These are phyloP conservation scores for Cystofilobasidium bisporidii DNA, from an alignment of 768 basidiomycete species.

Conservation along the genomic window DNA sequence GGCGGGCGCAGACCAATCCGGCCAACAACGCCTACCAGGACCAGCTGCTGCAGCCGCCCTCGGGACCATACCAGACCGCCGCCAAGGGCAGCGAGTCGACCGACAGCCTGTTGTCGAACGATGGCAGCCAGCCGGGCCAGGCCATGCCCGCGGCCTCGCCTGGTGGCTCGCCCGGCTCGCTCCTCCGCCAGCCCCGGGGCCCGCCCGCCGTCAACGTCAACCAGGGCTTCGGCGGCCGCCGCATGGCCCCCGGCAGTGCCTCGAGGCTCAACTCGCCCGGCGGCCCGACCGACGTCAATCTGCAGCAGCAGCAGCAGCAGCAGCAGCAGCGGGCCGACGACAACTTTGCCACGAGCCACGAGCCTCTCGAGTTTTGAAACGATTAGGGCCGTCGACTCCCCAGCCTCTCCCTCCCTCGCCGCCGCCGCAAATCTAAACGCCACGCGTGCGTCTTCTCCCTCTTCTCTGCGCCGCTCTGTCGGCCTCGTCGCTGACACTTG, in stretches of 20 bases:
- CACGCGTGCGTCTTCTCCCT: background rate
- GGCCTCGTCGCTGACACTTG: background rate
- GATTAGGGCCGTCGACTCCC: background rate
- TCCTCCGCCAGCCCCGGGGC: constrained; percentile 11
- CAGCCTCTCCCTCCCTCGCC: background rate
- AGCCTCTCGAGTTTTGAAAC: constrained; percentile 20
- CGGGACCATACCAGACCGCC: background rate
- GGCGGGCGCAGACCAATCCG: constrained; percentile 5
- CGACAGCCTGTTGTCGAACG: constrained; percentile 12
- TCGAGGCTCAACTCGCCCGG: too few relatives aligned
- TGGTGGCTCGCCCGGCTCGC: constrained; percentile 5
- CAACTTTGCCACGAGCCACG: constrained; percentile 17
- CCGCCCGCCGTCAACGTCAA: constrained; percentile 3
- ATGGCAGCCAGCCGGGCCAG: background rate
- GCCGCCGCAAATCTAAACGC: background rate
- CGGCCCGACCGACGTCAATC: too few relatives aligned
- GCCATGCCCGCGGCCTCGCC: background rate
- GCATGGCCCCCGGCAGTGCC: constrained; percentile 3
- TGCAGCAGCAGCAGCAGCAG: constrained; percentile 6
- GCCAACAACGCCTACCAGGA: background rate
- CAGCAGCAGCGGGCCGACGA: constrained; percentile 17
- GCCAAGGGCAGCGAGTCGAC: constrained; percentile 11
- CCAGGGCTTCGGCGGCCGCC: constrained; percentile 1
- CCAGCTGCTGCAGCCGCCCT: background rate
- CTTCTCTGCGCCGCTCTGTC: background rate